Conservation (phyloP, 345 rosid species). For the Rhodamnia rubescens region DNA sequence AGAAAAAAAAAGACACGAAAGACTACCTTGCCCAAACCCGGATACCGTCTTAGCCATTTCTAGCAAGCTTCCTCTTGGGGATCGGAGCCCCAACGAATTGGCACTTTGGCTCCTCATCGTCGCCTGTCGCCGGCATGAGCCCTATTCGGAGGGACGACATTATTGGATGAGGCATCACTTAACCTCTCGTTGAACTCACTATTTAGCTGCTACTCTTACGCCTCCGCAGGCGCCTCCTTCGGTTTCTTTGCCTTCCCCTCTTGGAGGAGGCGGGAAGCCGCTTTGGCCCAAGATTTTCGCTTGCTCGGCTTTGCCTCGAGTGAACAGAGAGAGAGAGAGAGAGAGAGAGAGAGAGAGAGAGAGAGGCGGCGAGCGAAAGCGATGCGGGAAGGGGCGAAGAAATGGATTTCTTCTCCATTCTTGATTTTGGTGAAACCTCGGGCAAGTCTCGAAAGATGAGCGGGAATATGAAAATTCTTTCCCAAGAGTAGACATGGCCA, state of each 20-base stretch:
- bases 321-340: too few relatives aligned
- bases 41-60: not conserved
- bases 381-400: too few relatives aligned
- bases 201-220: too few relatives aligned
- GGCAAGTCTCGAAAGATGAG: not conserved
- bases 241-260: not conserved
- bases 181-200: too few relatives aligned
- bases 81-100: not conserved
- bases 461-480: not conserved
- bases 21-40: too few relatives aligned
- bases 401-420: not conserved
- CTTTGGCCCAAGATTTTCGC: not conserved
- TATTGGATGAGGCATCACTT: too few relatives aligned
- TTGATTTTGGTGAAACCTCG: not conserved
- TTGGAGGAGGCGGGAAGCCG: not conserved
- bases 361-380: slow-evolving; percentile 3
- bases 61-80: not conserved
- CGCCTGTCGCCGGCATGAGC: not conserved
- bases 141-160: too few relatives aligned
- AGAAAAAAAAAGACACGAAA: too few relatives aligned
- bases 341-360: not conserved
- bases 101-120: not conserved
- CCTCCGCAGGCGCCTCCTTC: not conserved
- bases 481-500: too few relatives aligned
- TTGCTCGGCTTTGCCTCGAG: not conserved